These are phyloP conservation scores for Glomus cerebriforme DNA, from an alignment of 192 early-diverging fungal genomes.

Conservation along the genomic window DNA sequence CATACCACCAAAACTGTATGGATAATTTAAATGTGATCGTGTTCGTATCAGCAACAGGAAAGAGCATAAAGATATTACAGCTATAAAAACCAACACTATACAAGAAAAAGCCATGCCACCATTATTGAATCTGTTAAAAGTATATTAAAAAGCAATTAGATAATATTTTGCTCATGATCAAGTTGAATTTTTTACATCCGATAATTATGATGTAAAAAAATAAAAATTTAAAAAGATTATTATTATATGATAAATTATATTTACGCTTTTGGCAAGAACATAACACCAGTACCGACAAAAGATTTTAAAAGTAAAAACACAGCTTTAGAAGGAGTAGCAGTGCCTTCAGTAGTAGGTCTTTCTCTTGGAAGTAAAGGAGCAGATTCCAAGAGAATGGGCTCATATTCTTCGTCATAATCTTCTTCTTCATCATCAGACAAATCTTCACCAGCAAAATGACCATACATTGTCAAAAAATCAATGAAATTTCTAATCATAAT, in stretches of 20 bases:
- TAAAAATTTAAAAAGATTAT: slow-evolving; percentile 11
- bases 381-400: slow-evolving; percentile 30
- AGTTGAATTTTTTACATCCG: background rate
- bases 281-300: slow-evolving; percentile 79
- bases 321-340: slow-evolving; percentile 69
- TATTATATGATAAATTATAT: slow-evolving; percentile 9
- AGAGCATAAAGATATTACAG: slow-evolving; percentile 65
- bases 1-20: slow-evolving; percentile 74
- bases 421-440: slow-evolving; percentile 78
- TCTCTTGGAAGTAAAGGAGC: slow-evolving; percentile 45
- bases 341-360: slow-evolving; percentile 48
- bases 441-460: slow-evolving; percentile 93
- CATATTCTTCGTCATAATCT: slow-evolving; percentile 39
- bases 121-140: slow-evolving; percentile 63
- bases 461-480: slow-evolving; percentile 90
- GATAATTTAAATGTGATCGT: slow-evolving; percentile 59
- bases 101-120: slow-evolving; percentile 75
- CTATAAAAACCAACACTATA: slow-evolving; percentile 64
- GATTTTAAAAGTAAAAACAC: slow-evolving; percentile 79
- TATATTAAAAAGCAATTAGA: background rate
- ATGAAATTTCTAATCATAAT: slow-evolving; percentile 90
- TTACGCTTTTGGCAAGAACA: slow-evolving; percentile 68
- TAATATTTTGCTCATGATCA: background rate
- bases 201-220: background rate
- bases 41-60: slow-evolving; percentile 76